Conservation (phyloP, 73 alveolate species). For the Breviolum minutum region DNA sequence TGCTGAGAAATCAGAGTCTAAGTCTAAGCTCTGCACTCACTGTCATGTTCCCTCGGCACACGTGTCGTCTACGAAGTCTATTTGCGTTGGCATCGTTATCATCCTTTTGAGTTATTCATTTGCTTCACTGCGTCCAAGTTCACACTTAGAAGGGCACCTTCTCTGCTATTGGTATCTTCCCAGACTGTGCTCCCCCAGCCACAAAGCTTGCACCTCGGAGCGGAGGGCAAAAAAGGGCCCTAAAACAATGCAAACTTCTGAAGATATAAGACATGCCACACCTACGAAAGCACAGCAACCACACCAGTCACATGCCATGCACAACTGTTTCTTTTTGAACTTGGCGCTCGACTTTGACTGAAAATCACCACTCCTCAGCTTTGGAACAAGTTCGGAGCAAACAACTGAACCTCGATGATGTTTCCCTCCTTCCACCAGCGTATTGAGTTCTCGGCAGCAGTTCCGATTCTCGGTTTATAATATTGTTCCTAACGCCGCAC, state of each 20-base stretch:
- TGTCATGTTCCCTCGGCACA: constrained; percentile 42
- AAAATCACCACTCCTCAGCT: constrained; percentile 72
- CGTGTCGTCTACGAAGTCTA: no score
- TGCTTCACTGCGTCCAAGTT: background rate
- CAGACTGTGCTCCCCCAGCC: constrained; percentile 74
- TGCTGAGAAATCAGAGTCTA: background rate
- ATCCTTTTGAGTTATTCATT: background rate
- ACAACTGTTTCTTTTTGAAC: background rate
- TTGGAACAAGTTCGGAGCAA: background rate
- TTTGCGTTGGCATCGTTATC: no score
- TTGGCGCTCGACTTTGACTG: constrained; percentile 48
- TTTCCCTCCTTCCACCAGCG: no score
- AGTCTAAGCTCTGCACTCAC: constrained; percentile 20
- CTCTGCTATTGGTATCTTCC: constrained; percentile 31
- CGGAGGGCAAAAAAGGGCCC: background rate
- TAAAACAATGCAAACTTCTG: no score
- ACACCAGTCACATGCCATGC: background rate
- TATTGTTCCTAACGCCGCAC: constrained; percentile 44
- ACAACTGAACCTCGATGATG: no score
- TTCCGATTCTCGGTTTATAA: constrained; percentile 47
- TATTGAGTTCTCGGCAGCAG: background rate
- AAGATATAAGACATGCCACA: background rate
- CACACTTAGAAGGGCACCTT: background rate
- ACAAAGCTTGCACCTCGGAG: constrained; percentile 49
- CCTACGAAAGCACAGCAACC: background rate